Conservation (phyloP, 371 early-diverging fungal genomes). For the Rhizoclosmatium hyalinum region DNA sequence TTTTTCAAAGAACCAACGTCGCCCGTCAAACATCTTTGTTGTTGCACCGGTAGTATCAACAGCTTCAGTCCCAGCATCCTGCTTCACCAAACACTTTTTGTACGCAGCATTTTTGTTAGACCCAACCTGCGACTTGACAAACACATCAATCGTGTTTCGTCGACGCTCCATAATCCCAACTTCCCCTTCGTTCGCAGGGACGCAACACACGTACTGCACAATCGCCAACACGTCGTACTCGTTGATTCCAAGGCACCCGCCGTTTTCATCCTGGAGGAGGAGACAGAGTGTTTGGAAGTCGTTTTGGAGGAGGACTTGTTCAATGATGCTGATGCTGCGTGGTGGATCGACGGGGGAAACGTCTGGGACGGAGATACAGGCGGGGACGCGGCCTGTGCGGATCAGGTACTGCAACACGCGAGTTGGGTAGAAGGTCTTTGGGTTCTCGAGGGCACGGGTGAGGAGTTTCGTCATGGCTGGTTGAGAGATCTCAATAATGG, state of each 20-base stretch:
- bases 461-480: constrained; percentile 36
- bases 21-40: constrained; percentile 25
- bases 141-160: constrained; percentile 16
- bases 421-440: constrained; percentile 32
- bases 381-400: constrained; percentile 30
- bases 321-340: constrained; percentile 13
- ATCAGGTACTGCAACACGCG: constrained; percentile 35
- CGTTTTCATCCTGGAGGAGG: background rate
- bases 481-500: constrained; percentile 41
- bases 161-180: background rate
- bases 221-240: constrained; percentile 16
- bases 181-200: background rate
- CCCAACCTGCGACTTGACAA: constrained; percentile 9
- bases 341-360: background rate
- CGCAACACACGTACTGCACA: constrained; percentile 20
- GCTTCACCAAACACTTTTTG: constrained; percentile 6
- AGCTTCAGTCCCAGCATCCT: background rate
- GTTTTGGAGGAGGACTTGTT: constrained; percentile 3
- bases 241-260: background rate
- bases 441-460: constrained; percentile 19
- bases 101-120: background rate
- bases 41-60: background rate
- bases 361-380: constrained; percentile 5
- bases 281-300: constrained; percentile 23
- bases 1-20: constrained; percentile 33